Evolutionary conservation across 345 rosid species (phyloP), one percentile per base, ranked within the genome.

Genomic region (Bruguiera sexangula): DNA sequence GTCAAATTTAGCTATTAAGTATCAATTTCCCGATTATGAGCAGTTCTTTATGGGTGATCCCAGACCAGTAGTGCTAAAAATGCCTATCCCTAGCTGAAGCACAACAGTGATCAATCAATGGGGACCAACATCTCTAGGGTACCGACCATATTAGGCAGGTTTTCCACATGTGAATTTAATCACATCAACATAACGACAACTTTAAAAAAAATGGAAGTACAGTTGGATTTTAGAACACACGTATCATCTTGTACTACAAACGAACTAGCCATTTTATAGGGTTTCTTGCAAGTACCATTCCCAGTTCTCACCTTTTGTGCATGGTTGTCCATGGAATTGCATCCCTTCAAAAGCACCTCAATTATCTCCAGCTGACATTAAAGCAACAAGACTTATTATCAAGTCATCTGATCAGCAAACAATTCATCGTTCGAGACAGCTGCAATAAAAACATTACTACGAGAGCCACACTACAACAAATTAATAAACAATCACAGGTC

Each of bases 301-400:
- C 29, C 24, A 8, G 5, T 27, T 68, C 83, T 80, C 53, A 92
- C 99, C 98, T 91, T 86, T 72, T 79, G 72, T 20, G 81, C 91
- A 68, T 83, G 80, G 62, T 75, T 85, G 68, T 85, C 84, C 78
- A 90, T 76, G 21, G 96, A 87, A 67, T 86, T 82, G 79, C 99
- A 96, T 60, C 69, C 89, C 79, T 90, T 89, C 54, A 90, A 68
- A 73, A 96, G 95, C 62, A 89, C 10, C 74, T 90, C 88, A 50
- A 96, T 69, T 53, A 78, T 70, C 68, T 73, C 78, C 68, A 73
- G 56, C 81, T 78, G 78, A 20, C 20, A 60, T 10, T 46, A 61
- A 43, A 43, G 50, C 10, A 53, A 69, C 20, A 13, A 46, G 29
- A 20, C 15, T 39, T 6, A 67, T 2, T 15, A 26, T 2, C 9